Evolutionary conservation across 2,329 filamentous ascomycete species (phyloP), one percentile per base, ranked within the genome.

Genomic region (Penicillium nordicum): DNA sequence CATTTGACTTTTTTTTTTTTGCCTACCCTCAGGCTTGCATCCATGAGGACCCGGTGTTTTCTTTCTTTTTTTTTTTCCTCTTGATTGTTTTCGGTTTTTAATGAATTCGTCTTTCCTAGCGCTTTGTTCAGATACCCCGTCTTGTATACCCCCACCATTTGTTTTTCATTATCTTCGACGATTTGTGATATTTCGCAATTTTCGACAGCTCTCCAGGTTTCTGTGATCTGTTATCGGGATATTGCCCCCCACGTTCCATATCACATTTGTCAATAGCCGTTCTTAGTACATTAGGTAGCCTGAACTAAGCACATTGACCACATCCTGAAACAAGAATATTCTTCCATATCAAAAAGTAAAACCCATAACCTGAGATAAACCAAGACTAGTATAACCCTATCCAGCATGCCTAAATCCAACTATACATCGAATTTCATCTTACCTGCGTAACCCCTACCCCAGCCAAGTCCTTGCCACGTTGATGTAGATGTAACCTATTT

Each of bases 61-160:
- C n/a, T n/a, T 18, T 18, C 5, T 30, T 34, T 27, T 53, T n/a
- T 55, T 29, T 27, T 29, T 38, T 44, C 9, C 41, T 58, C 42
- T 52, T 57, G 48, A 48, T 56, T 56, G 40, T 42, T 56, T 30
- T 40, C 50, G 37, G 30, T 43, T 42, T 53, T 61, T 58, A 45
- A 44, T 53, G 63, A 61, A 56, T 45, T 34, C 58, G 41, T 51
- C 43, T 48, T 46, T 51, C 47, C 43, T 49, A 57, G 63, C 64
- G 64, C 60, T 57, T 63, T 55, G 54, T 50, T 50, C 52, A 53
- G 53, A 61, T 60, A 59, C 58, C 60, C 63, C 51, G 36, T 64
- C 41, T 48, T 60, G 57, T 59, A 62, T 57, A 51, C 40, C 44
- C 40, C 49, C 46, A 53, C 49, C 42, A 47, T 46, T 49, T 55